phyloP scores from a whole-genome alignment of 192 early-diverging fungal genomes.

The Obelidium mucronatum region DNA sequence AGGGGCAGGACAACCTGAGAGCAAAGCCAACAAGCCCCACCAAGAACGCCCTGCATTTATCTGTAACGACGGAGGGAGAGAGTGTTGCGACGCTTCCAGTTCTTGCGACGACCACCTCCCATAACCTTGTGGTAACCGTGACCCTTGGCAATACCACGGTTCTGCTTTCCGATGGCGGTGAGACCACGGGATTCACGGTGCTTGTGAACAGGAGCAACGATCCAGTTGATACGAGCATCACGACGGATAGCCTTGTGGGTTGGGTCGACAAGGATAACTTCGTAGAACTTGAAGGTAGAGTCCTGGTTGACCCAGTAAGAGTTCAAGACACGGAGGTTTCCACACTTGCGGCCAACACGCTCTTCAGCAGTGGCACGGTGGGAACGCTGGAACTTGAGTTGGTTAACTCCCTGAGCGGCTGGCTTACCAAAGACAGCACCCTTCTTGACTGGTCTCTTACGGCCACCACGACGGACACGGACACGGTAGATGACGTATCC shows the following conservation, averaged over 20 bases:
- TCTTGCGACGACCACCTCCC: conserved; percentile 92
- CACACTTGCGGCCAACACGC: conserved; percentile 97
- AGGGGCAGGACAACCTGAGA: too few relatives aligned
- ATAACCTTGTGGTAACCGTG: conserved; percentile 96
- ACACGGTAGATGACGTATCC: conserved; percentile 99
- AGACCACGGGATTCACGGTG: conserved; percentile 98
- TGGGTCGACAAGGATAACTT: conserved; percentile 98
- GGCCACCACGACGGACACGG: conserved; percentile 98
- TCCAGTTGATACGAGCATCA: conserved; percentile 99
- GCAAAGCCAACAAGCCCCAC: too few relatives aligned
- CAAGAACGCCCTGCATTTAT: too few relatives aligned
- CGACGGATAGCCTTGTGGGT: conserved; percentile 98
- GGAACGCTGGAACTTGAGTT: conserved; percentile 99
- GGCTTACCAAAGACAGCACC: conserved; percentile 99
- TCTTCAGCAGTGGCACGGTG: conserved; percentile 94
- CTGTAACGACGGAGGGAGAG: conserved; percentile 93
- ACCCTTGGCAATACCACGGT: conserved; percentile 96
- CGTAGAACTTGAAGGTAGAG: conserved; percentile 99
- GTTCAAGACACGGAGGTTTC: conserved; percentile 98
- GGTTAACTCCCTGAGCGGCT: conserved; percentile 95
- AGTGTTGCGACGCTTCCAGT: conserved; percentile 96
- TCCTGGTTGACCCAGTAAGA: conserved; percentile 99
- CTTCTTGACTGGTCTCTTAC: conserved; percentile 97
- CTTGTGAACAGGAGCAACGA: conserved; percentile 97
- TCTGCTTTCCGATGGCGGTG: conserved; percentile 96